Base-by-base conservation (phyloP, 2,329 filamentous ascomycete genomes). In the Nothophaeocryptopus gaeumannii region DNA sequence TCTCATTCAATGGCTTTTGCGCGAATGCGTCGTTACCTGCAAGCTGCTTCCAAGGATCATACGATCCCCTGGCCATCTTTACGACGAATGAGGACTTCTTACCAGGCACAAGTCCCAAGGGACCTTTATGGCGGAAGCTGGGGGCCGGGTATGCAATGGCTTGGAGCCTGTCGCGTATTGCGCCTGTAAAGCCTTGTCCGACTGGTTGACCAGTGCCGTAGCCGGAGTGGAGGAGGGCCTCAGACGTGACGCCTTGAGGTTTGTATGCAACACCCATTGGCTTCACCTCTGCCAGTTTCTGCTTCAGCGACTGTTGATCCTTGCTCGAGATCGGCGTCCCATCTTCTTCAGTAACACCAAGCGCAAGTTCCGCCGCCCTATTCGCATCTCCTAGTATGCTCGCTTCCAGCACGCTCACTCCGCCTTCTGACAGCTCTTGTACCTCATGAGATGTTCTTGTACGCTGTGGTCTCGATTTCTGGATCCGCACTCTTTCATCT, bases 131-230 rank as follows among this genome's bases (percentile, higher is more conserved):
- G 7, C 20, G 20, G 20, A 26, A 26, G 20, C 20, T 26, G 20
- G 20, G 20, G 2, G 53, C 42, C 38, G 51, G 54, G 36, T 57
- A 53, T 12, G 55, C 55, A 8, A 50, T 48, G 12, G 55, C 35
- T 43, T 55, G 58, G 40, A 59, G 50, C 29, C 61, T 58, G 39
- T 63, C 61, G 26, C 54, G 53, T 9, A 63, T 50, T 10, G 58
- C 54, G 29, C 60, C 60, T 11, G 53, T 47, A 20, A 58, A 58
- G 41, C 63, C 58, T 15, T 38, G 43, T 8, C 51, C 55, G 3
- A 56, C 53, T 35, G 61, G 61, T 4, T 55, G 60, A 10, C 58
- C 55, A 33, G 54, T 52, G 16, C 59, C 55, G 5, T 54, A 47
- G 14, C 60, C 60, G 11, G 49, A 46, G 13, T 55, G 53, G 8